Percentiles rank a stretch among this genome's conserved stretches.
These are phyloP conservation scores for Oryza australiensis DNA, from an alignment of 176 grass and related monocot genomes.

Conservation along the genomic window DNA sequence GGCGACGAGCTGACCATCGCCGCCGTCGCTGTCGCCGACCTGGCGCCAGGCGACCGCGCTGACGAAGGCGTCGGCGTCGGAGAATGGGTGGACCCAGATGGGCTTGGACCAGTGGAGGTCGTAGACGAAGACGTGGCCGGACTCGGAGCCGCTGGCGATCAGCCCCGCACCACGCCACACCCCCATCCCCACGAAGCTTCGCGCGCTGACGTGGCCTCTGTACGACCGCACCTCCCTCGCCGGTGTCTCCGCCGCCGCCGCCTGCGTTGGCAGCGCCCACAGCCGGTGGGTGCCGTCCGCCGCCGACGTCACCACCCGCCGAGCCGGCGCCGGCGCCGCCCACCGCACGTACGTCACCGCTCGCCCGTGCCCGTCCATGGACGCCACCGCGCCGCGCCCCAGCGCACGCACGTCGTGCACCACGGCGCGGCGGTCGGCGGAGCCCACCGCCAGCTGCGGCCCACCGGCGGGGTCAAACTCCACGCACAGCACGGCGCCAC, in stretches of 20 bases:
- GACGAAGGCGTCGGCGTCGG: slow-evolving; percentile 27
- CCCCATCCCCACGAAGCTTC: slow-evolving; percentile 92
- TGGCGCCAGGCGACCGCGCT: slow-evolving; percentile 77
- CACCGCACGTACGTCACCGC: slow-evolving; percentile 87
- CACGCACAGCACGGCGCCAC: slow-evolving; percentile 57
- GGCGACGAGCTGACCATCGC: slow-evolving; percentile 49
- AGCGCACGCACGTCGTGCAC: slow-evolving; percentile 76
- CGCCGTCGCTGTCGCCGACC: neutral
- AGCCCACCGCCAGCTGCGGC: slow-evolving; percentile 68
- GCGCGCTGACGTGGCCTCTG: slow-evolving; percentile 69
- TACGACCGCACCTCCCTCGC: slow-evolving; percentile 65
- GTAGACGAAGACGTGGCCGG: slow-evolving; percentile 89
- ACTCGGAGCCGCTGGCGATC: slow-evolving; percentile 81
- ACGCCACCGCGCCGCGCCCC: slow-evolving; percentile 52
- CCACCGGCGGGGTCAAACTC: slow-evolving; percentile 72
- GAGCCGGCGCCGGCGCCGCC: slow-evolving; percentile 16
- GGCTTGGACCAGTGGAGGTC: slow-evolving; percentile 81
- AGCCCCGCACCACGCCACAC: slow-evolving; percentile 67
- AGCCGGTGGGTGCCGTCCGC: slow-evolving; percentile 75
- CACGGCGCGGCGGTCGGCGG: slow-evolving; percentile 68
- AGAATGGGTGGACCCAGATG: slow-evolving; percentile 69
- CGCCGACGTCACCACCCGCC: slow-evolving; percentile 69
- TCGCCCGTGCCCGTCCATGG: slow-evolving; percentile 61
- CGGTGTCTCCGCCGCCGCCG: neutral
- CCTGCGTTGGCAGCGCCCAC: slow-evolving; percentile 47